Evolutionary conservation across 2,329 filamentous ascomycete genomes (phyloP).

Genomic region (Alternaria tenuissima): DNA sequence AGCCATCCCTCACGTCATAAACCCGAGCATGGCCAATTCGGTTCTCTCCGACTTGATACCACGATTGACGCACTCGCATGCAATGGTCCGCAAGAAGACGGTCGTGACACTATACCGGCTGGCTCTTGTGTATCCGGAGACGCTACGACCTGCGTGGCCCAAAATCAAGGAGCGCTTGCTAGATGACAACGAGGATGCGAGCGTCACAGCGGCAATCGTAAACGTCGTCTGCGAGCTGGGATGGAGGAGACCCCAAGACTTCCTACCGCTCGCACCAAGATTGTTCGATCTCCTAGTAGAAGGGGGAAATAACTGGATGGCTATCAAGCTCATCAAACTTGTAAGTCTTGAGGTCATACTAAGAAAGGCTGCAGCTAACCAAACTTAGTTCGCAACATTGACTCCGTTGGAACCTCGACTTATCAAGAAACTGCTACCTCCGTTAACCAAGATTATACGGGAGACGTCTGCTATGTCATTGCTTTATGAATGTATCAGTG

Average conservation of each 20-base stretch:
- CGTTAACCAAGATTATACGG: slow-evolving; percentile 89
- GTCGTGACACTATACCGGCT: slow-evolving; percentile 93
- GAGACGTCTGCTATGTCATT: slow-evolving; percentile 98
- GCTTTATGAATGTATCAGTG: slow-evolving; percentile 97
- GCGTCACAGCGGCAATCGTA: slow-evolving; percentile 93
- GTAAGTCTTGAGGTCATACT: slow-evolving; percentile 58
- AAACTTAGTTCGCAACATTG: slow-evolving; percentile 82
- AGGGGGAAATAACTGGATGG: slow-evolving; percentile 99
- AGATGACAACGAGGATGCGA: slow-evolving; percentile 88
- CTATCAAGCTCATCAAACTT: slow-evolving; percentile 97
- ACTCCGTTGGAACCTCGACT: slow-evolving; percentile 92
- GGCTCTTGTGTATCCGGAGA: slow-evolving; percentile 95
- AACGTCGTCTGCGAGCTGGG: slow-evolving; percentile 97
- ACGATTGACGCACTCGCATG: slow-evolving; percentile 83
- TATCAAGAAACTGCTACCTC: slow-evolving; percentile 88
- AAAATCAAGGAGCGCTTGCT: slow-evolving; percentile 95
- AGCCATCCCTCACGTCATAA: slow-evolving; percentile 94
- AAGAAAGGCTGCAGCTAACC: slow-evolving; percentile 17
- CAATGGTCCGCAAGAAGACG: slow-evolving; percentile 91
- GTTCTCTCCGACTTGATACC: slow-evolving; percentile 86
- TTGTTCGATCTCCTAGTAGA: slow-evolving; percentile 92
- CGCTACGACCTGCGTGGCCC: slow-evolving; percentile 90
- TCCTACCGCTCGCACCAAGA: slow-evolving; percentile 87
- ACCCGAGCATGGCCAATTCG: slow-evolving; percentile 88
- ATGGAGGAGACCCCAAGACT: slow-evolving; percentile 92